phyloP scores from a whole-genome alignment of 331 rosid genomes.

The Erythrophleum ivorense region DNA sequence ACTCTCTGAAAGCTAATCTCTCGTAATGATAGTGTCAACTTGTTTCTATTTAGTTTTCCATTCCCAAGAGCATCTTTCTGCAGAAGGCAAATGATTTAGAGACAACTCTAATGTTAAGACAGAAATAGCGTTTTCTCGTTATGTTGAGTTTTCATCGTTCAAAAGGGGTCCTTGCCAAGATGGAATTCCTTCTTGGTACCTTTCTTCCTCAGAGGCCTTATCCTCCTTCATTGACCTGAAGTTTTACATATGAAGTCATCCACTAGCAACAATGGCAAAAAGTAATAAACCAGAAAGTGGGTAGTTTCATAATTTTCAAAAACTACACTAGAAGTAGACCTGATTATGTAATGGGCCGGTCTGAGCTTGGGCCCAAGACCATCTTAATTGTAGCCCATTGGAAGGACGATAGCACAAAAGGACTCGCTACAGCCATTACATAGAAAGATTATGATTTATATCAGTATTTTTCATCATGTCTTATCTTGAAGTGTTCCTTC shows the following conservation, averaged over 20 bases:
- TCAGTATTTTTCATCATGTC: conserved; percentile 28
- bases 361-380: too few relatives aligned
- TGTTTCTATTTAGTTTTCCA: conserved; percentile 39
- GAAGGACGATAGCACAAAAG: neutral
- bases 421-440: neutral
- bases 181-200: conserved; percentile 53
- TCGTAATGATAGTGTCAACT: conserved; percentile 28
- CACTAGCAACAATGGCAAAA: conserved; percentile 31
- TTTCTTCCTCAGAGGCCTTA: conserved; percentile 57
- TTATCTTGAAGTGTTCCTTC: conserved; percentile 6
- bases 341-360: neutral
- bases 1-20: conserved; percentile 37
- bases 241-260: conserved; percentile 41
- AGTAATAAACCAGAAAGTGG: conserved; percentile 30
- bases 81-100: conserved; percentile 42
- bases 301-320: conserved; percentile 1
- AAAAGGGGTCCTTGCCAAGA: conserved; percentile 58
- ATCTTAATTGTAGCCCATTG: too few relatives aligned
- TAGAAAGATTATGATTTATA: too few relatives aligned
- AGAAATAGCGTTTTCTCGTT: conserved; percentile 39
- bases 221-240: conserved; percentile 66
- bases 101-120: conserved; percentile 40
- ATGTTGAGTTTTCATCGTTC: conserved; percentile 47
- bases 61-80: conserved; percentile 52
- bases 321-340: neutral